Conservation (phyloP, 2,329 filamentous ascomycete species). For the Xylariaceae sp. region DNA sequence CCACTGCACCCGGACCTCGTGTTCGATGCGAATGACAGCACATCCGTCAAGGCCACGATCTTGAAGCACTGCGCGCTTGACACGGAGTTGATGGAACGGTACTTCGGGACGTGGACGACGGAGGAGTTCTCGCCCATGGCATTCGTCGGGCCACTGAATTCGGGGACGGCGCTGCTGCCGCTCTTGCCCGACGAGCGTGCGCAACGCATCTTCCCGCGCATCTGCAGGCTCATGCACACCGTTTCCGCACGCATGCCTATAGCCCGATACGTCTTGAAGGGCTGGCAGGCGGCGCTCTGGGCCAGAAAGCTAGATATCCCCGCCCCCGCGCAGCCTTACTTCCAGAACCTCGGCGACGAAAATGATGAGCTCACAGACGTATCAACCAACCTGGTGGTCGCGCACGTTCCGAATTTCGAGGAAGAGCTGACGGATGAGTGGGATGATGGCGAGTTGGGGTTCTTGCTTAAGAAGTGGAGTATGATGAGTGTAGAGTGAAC, state of each 20-base stretch:
- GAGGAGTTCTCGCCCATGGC: conserved; percentile 20
- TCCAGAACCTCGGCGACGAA: conserved; percentile 4
- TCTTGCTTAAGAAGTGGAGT: conserved; percentile 15
- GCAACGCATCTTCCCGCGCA: conserved; percentile 10
- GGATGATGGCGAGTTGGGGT: conserved; percentile 22
- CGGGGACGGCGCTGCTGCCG: conserved; percentile 17
- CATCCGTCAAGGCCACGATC: not conserved
- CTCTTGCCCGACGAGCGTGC: conserved; percentile 13
- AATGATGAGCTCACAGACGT: not conserved
- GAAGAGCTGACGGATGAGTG: not conserved
- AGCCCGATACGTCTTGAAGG: conserved; percentile 20
- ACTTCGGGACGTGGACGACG: conserved; percentile 20
- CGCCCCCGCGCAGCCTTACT: conserved; percentile 14
- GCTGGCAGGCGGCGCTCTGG: conserved; percentile 22
- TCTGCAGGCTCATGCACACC: conserved; percentile 16
- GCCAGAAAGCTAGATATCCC: conserved; percentile 16
- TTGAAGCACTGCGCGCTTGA: conserved; percentile 11
- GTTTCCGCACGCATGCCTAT: conserved; percentile 11
- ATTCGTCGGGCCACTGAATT: conserved; percentile 11
- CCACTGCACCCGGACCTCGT: conserved; percentile 1
- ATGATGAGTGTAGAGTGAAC: conserved; percentile 5
- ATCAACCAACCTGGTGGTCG: conserved; percentile 9
- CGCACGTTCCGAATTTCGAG: not conserved
- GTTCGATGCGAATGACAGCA: not conserved
- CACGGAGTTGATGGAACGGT: conserved; percentile 22